These are phyloP conservation scores for Mucor ambiguus DNA, from an alignment of 371 early-diverging fungal species.

Conservation along the genomic window DNA sequence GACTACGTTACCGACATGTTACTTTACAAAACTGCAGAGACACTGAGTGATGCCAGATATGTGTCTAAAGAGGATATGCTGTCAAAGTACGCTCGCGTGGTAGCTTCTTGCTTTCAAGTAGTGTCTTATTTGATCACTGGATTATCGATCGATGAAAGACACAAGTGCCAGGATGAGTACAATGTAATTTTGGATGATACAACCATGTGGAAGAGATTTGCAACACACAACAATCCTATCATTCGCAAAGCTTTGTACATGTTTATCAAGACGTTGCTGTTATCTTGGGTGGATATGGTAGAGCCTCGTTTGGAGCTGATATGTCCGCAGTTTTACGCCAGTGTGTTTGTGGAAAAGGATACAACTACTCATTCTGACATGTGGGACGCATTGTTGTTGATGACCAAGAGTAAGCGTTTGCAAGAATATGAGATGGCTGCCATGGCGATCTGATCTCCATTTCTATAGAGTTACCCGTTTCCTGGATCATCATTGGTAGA, in stretches of 20 bases:
- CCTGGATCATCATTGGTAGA: slow-evolving; percentile 65
- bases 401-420: slow-evolving; percentile 61
- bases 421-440: no score
- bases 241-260: slow-evolving; percentile 59
- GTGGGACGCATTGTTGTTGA: slow-evolving; percentile 65
- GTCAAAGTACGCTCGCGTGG: slow-evolving; percentile 62
- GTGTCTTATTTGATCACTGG: slow-evolving; percentile 54
- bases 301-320: slow-evolving; percentile 50
- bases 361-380: slow-evolving; percentile 54
- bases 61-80: slow-evolving; percentile 66
- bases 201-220: slow-evolving; percentile 52
- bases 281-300: slow-evolving; percentile 46
- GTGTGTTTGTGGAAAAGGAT: slow-evolving; percentile 61
- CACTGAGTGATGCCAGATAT: slow-evolving; percentile 68
- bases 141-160: slow-evolving; percentile 40
- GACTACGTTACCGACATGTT: slow-evolving; percentile 59
- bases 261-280: slow-evolving; percentile 38
- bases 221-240: slow-evolving; percentile 39
- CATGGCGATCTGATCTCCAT: not conserved
- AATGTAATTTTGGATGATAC: slow-evolving; percentile 49
- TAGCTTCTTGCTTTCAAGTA: slow-evolving; percentile 54
- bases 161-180: slow-evolving; percentile 46
- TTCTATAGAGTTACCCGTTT: slow-evolving; percentile 55
- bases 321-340: slow-evolving; percentile 52
- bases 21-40: slow-evolving; percentile 62